Evolutionary conservation across 2,329 filamentous ascomycete species (phyloP), one percentile per base, ranked within the genome.

Genomic region (Westerdykella sp.): DNA sequence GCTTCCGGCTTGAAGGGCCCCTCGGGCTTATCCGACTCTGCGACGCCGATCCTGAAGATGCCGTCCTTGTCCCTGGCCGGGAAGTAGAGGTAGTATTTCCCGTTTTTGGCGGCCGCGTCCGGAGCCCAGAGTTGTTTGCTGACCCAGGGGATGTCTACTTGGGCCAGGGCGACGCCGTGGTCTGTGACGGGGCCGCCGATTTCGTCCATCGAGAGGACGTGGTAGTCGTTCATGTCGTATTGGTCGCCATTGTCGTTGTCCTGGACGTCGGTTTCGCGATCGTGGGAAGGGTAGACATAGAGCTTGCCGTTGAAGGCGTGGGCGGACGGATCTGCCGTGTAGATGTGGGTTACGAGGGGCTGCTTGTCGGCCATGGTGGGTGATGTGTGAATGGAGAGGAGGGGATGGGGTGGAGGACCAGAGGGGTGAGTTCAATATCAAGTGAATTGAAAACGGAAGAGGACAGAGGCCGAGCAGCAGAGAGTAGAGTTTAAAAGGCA

Each of bases 211-310:
- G 78, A 82, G 67, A 89, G 82, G 63, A 90, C 85, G 66, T 89
- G 85, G 74, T 90, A 90, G 71, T 90, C 85, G 43, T 71, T 75
- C 85, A 89, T 90, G 70, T 87, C 85, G 65, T 88, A 89, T 64
- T 89, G 85, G 69, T 88, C 85, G 60, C 85, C 85, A 74, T 88
- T 87, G 74, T 89, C 85, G 70, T 90, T 89, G 73, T 84, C 83
- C 44, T 77, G 45, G 64, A 87, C 85, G 65, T 81, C 77, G 5
- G 83, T 86, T 65, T 87, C 82, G 53, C 84, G 78, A 67, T 90
- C 85, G 69, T 90, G 85, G 16, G 84, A 89, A 15, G 85, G 85
- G 70, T 89, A 90, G 68, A 90, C 78, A 72, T 87, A 90, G 47
- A 90, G 69, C 51, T 76, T 81, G 64, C 76, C 77, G 49, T 87